Conservation (phyloP, 2,329 filamentous ascomycete genomes). For the Penicillium brevicompactum region DNA sequence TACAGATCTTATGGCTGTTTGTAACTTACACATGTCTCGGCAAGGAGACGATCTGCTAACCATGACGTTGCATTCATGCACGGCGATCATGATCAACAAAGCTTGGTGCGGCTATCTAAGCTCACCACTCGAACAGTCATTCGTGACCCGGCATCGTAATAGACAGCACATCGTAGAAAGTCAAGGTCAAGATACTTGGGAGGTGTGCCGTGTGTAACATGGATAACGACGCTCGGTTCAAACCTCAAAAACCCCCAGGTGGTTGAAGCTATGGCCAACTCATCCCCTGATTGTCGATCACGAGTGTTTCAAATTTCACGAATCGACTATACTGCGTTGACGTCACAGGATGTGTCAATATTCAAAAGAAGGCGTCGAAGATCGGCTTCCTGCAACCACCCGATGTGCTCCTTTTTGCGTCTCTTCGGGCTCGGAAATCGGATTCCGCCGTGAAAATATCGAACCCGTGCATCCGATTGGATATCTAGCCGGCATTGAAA, state of each 20-base stretch:
- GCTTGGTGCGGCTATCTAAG: background rate
- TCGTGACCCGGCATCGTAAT: background rate
- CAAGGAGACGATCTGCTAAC: background rate
- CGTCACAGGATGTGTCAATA: background rate
- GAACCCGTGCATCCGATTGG: slow-evolving; percentile 7
- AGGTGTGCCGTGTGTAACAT: background rate
- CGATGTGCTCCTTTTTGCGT: background rate
- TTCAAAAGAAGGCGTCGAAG: background rate
- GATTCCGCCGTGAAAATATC: slow-evolving; percentile 1
- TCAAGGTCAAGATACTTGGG: no score
- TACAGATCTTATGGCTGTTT: background rate
- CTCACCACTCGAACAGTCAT: background rate
- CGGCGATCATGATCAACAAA: background rate
- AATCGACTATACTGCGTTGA: background rate
- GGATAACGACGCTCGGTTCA: background rate
- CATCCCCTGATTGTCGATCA: background rate
- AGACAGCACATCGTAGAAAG: background rate
- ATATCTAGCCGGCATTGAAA: background rate
- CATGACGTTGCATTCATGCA: slow-evolving; percentile 3
- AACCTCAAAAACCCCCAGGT: background rate
- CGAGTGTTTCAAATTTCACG: background rate
- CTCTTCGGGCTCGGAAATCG: slow-evolving; percentile 3
- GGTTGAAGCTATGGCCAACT: background rate
- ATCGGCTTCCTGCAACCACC: background rate
- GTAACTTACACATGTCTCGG: background rate